phyloP scores from a whole-genome alignment of 2,329 filamentous ascomycete species.

The Cladobotryum protrusum region DNA sequence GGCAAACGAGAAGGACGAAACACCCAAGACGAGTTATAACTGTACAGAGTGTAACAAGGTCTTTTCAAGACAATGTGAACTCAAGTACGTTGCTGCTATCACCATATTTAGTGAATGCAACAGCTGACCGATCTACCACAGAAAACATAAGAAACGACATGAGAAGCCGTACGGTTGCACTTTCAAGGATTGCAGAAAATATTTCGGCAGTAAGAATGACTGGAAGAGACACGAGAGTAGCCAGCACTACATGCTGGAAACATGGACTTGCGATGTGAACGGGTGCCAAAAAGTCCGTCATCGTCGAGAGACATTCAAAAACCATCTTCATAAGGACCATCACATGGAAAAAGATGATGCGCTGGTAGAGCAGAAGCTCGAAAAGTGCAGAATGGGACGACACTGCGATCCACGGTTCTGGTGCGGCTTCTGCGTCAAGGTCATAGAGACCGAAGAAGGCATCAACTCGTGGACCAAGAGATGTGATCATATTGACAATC shows the following conservation, averaged over 20 bases:
- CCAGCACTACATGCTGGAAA: conserved; percentile 66
- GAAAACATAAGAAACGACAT: conserved; percentile 82
- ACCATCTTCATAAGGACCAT: conserved; percentile 54
- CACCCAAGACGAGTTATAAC: conserved; percentile 13
- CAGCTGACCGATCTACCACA: conserved; percentile 30
- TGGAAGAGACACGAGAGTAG: conserved; percentile 87
- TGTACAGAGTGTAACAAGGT: conserved; percentile 41
- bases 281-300: conserved; percentile 55
- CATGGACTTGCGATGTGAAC: conserved; percentile 61
- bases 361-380: conserved; percentile 38
- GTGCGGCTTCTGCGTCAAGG: conserved; percentile 73
- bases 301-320: conserved; percentile 51
- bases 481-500: conserved; percentile 68
- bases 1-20: conserved; percentile 9
- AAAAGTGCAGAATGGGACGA: conserved; percentile 54
- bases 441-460: conserved; percentile 41
- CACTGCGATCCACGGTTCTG: conserved; percentile 66
- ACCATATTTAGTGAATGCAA: no score
- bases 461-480: conserved; percentile 50
- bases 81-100: conserved; percentile 41
- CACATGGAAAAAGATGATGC: conserved; percentile 22
- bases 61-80: conserved; percentile 47
- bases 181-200: conserved; percentile 59
- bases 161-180: conserved; percentile 78
- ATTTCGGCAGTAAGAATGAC: conserved; percentile 88